phyloP scores from a whole-genome alignment of 371 early-diverging fungal species.

The Umbelopsis sp. region DNA sequence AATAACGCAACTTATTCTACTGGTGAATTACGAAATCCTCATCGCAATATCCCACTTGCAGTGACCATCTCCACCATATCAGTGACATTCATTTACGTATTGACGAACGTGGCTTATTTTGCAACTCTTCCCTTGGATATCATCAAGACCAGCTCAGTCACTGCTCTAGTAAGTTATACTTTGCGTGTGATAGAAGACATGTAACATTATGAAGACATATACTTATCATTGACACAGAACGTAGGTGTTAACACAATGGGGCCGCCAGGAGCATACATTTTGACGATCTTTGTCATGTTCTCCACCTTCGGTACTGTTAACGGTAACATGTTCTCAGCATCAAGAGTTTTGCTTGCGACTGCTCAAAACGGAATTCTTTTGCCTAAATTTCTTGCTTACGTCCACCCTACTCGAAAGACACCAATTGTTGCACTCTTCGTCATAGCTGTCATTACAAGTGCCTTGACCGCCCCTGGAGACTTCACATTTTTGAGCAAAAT shows the following conservation, averaged over 20 bases:
- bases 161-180: slow-evolving; percentile 32
- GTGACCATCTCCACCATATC: slow-evolving; percentile 36
- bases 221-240: background rate
- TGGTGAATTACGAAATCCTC: slow-evolving; percentile 50
- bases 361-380: slow-evolving; percentile 36
- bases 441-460: background rate
- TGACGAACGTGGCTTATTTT: slow-evolving; percentile 53
- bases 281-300: slow-evolving; percentile 52
- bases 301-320: slow-evolving; percentile 45
- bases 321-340: slow-evolving; percentile 47
- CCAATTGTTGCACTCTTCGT: background rate
- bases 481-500: slow-evolving; percentile 13
- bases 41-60: slow-evolving; percentile 41
- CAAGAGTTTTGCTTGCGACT: slow-evolving; percentile 47
- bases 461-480: background rate
- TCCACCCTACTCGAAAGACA: slow-evolving; percentile 11
- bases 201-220: slow-evolving; percentile 25
- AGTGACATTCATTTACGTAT: slow-evolving; percentile 47
- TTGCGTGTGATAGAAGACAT: slow-evolving; percentile 15
- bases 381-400: background rate
- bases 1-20: slow-evolving; percentile 54
- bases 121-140: slow-evolving; percentile 32
- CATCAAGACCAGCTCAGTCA: slow-evolving; percentile 37
- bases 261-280: slow-evolving; percentile 34
- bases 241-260: slow-evolving; percentile 7